Evolutionary conservation across 768 basidiomycete species (phyloP).

Genomic region (Collybia sp.): DNA sequence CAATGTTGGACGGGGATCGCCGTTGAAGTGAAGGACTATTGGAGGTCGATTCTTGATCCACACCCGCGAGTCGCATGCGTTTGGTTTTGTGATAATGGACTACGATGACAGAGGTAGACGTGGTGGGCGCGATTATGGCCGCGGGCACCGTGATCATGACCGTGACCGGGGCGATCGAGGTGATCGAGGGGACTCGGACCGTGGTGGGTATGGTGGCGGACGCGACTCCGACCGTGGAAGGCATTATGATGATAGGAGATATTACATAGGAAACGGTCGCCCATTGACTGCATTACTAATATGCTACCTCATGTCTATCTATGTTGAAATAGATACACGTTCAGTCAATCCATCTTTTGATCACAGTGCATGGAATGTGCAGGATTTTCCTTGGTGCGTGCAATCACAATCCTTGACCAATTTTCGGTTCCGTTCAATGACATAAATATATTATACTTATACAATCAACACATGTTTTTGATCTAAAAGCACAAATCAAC

Average conservation of each 20-base stretch:
- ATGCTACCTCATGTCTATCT: too few species aligned
- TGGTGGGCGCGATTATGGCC: constrained; percentile 43
- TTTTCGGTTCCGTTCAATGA: too few species aligned
- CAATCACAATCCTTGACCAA: too few species aligned
- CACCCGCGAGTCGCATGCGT: constrained; percentile 58
- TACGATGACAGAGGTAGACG: constrained; percentile 50
- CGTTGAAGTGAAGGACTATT: too few species aligned
- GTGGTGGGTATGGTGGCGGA: constrained; percentile 33
- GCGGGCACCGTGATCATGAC: constrained; percentile 37
- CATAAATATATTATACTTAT: too few species aligned
- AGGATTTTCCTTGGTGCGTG: constrained; percentile 12
- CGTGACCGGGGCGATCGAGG: constrained; percentile 25
- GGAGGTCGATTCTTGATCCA: too few species aligned
- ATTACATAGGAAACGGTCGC: constrained; percentile 9
- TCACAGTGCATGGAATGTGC: not conserved
- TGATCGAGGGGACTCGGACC: constrained; percentile 33
- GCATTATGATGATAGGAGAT: constrained; percentile 23
- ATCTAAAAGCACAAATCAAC: too few species aligned
- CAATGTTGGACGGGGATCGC: too few species aligned
- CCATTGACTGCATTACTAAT: too few species aligned
- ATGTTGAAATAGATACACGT: too few species aligned
- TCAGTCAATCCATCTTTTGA: too few species aligned
- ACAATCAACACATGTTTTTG: too few species aligned
- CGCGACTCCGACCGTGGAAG: constrained; percentile 19
- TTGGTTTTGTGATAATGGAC: constrained; percentile 81